Evolutionary conservation across 2,329 filamentous ascomycete genomes (phyloP).

Genomic region (Paraphoma sp.): DNA sequence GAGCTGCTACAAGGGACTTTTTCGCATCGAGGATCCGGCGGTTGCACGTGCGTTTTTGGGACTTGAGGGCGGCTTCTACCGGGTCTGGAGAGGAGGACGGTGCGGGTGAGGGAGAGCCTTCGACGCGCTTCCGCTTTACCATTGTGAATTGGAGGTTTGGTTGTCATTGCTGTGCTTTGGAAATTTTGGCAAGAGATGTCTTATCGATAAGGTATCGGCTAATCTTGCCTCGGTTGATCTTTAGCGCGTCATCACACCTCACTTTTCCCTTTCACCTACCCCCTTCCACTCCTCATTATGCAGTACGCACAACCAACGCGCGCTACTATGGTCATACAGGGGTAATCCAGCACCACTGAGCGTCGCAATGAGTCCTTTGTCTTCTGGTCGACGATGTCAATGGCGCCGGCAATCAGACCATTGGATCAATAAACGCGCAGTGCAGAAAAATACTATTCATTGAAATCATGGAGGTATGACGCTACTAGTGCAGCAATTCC

Average conservation of each 20-base stretch:
- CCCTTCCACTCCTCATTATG: neutral
- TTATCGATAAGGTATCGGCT: slow-evolving; percentile 14
- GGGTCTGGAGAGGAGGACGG: slow-evolving; percentile 2
- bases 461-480: no score
- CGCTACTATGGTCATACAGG: no score
- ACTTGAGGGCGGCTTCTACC: slow-evolving; percentile 13
- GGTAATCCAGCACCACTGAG: no score
- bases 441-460: no score
- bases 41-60: slow-evolving; percentile 33
- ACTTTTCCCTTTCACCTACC: neutral
- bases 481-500: no score
- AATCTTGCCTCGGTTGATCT: neutral
- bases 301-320: no score
- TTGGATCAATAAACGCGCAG: no score
- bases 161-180: slow-evolving; percentile 1
- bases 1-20: slow-evolving; percentile 66
- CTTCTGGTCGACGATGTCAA: no score
- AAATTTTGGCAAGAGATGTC: slow-evolving; percentile 15
- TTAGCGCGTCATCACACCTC: neutral
- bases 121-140: slow-evolving; percentile 45
- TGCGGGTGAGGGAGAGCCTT: slow-evolving; percentile 11
- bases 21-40: slow-evolving; percentile 60
- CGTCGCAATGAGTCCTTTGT: no score
- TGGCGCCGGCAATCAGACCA: no score
- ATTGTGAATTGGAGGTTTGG: slow-evolving; percentile 19